Evolutionary conservation across 73 alveolate species (phyloP).

Genomic region (Tetrahymena elliotti): DNA sequence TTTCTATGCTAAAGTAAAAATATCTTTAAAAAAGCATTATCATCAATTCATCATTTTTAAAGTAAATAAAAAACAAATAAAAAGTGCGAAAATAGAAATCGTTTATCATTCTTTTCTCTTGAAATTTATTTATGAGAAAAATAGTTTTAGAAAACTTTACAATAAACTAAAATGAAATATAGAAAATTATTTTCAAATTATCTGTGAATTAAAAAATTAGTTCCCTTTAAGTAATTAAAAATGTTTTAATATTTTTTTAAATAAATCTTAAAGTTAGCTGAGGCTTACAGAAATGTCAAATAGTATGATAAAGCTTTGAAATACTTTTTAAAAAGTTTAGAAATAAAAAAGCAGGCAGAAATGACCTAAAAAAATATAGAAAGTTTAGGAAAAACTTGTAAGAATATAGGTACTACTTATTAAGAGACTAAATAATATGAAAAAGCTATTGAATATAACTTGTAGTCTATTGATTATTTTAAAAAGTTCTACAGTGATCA

Average conservation of each 20-base stretch:
- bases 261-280: background rate
- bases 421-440: background rate
- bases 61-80: no score
- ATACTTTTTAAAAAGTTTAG: background rate
- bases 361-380: background rate
- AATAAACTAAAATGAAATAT: no score
- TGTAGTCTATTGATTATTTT: background rate
- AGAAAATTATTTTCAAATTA: no score
- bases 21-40: no score
- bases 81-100: no score
- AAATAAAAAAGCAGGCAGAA: background rate
- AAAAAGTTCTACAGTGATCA: background rate
- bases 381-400: background rate
- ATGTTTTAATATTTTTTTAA: background rate
- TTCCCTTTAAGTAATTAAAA: no score
- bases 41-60: no score
- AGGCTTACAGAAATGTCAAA: background rate
- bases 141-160: no score
- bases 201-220: no score
- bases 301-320: background rate
- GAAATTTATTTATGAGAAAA: no score
- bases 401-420: background rate
- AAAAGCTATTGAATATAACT: background rate
- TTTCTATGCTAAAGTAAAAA: background rate
- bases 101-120: no score